Percentiles rank a stretch among this genome's conserved stretches.
phyloP scores from a whole-genome alignment of 768 basidiomycete genomes.

The Rhizopogon vulgaris region DNA sequence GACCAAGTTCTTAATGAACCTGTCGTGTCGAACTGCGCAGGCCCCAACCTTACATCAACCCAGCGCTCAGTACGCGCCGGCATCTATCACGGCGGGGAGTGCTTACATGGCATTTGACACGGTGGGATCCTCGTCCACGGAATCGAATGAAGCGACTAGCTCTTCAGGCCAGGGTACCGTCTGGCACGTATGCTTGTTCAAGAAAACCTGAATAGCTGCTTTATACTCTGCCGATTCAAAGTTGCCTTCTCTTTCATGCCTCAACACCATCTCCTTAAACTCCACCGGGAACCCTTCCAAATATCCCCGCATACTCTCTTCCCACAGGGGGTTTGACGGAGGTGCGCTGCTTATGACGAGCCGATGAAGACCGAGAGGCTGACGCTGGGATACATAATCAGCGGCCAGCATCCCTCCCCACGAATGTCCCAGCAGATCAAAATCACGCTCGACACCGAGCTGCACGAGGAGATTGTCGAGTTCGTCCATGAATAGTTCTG shows the following conservation, averaged over 20 bases:
- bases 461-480: slow-evolving; percentile 41
- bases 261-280: slow-evolving; percentile 21
- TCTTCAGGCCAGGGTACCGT: slow-evolving; percentile 30
- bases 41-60: slow-evolving; percentile 6
- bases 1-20: slow-evolving; percentile 42
- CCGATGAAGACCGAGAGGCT: slow-evolving; percentile 34
- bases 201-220: slow-evolving; percentile 21
- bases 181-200: slow-evolving; percentile 29
- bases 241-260: slow-evolving; percentile 30
- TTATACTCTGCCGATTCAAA: slow-evolving; percentile 27
- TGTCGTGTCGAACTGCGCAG: slow-evolving; percentile 32
- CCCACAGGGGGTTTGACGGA: slow-evolving; percentile 25
- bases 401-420: slow-evolving; percentile 52
- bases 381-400: slow-evolving; percentile 31
- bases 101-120: slow-evolving; percentile 30
- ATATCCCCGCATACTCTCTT: slow-evolving; percentile 17
- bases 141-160: slow-evolving; percentile 18
- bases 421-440: slow-evolving; percentile 47
- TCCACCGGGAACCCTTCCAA: slow-evolving; percentile 22
- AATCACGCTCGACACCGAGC: slow-evolving; percentile 34
- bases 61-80: too few relatives aligned
- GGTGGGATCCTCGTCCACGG: slow-evolving; percentile 23
- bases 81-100: too few relatives aligned
- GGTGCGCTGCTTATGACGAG: slow-evolving; percentile 29
- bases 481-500: slow-evolving; percentile 48